Evolutionary conservation across 345 rosid genomes (phyloP), one percentile per base, ranked within the genome.

Genomic region (Rhodamnia rubescens): DNA sequence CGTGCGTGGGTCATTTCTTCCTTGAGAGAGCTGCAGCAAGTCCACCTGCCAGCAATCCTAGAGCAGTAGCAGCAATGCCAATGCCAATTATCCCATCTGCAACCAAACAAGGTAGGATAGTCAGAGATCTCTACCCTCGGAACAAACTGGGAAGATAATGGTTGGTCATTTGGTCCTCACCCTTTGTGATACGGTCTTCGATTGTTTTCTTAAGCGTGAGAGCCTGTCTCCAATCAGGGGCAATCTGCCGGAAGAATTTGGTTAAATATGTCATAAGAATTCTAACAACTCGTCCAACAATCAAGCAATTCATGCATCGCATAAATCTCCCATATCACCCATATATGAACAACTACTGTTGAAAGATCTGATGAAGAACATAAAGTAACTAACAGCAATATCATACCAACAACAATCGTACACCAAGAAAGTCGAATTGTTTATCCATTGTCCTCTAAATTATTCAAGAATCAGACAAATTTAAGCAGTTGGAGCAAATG

Each of bases 11-110:
- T 94, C 91, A 94, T 61, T 91, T 92, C 88, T 92, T 92, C 84
- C 94, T 93, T 81, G 95, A 27, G 53, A 95, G 36, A 53, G 95
- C 95, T 14, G 95, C 92, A 32, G 95, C 98, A 81, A 95, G 90
- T 53, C 92, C 93, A 78, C 98, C 94, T 58, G 91, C 98, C 87
- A 95, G 84, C 53, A 94, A 51, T 84, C 95, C 98, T 26, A 94
- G 95, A 18, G 96, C 95, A 80, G 98, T 92, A 18, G 93, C 95
- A 86, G 98, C 92, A 75, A 95, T 93, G 54, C 96, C 98, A 24
- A 95, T 94, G 84, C 98, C 98, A 84, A 95, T 92, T 55, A 94
- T 91, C 85, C 98, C 98, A 92, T 95, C 98, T 95, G 87, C 88
- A 88, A 82, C 58, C 83, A 84, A 53, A 80, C 32, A n/a, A 74